Evolutionary conservation across 2,329 filamentous ascomycete species (phyloP).

Genomic region (Penicillium nordicum): DNA sequence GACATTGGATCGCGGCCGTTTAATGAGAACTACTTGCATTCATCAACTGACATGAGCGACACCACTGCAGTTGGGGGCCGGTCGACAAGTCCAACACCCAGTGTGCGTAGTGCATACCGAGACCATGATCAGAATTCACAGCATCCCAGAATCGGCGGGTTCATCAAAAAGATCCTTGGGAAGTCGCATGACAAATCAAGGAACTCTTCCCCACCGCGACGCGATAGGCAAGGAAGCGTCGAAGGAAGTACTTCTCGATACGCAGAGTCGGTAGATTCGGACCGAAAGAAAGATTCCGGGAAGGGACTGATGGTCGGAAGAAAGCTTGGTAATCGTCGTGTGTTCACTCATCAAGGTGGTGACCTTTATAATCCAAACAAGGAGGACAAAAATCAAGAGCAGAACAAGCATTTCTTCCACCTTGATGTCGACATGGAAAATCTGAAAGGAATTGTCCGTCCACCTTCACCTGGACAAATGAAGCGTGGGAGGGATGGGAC

Average conservation of each 20-base stretch:
- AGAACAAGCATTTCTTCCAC: conserved; percentile 59
- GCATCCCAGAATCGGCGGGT: conserved; percentile 3
- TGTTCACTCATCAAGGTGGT: conserved; percentile 26
- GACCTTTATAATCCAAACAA: conserved; percentile 23
- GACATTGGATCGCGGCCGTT: conserved; percentile 55
- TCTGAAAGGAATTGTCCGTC: conserved; percentile 82
- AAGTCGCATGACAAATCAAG: conserved; percentile 30
- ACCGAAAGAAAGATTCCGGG: conserved; percentile 37
- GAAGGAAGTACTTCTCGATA: conserved; percentile 28
- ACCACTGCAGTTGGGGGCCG: conserved; percentile 54
- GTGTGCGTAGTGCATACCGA: conserved; percentile 60
- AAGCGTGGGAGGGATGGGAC: conserved; percentile 34
- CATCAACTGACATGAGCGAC: conserved; percentile 51
- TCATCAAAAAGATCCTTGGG: conserved; percentile 8
- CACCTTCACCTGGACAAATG: conserved; percentile 67
- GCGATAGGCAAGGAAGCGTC: conserved; percentile 36
- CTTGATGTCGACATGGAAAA: conserved; percentile 85
- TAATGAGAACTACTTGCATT: conserved; percentile 48
- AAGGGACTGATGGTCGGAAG: conserved; percentile 34
- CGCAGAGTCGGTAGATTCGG: conserved; percentile 32
- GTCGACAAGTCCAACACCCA: conserved; percentile 78
- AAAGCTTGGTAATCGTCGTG: conserved; percentile 36
- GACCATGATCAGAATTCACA: conserved; percentile 43
- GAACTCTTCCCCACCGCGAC: conserved; percentile 32
- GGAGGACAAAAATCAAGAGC: conserved; percentile 45